phyloP scores from a whole-genome alignment of 768 basidiomycete species.

The Hebeloma cylindrosporum region DNA sequence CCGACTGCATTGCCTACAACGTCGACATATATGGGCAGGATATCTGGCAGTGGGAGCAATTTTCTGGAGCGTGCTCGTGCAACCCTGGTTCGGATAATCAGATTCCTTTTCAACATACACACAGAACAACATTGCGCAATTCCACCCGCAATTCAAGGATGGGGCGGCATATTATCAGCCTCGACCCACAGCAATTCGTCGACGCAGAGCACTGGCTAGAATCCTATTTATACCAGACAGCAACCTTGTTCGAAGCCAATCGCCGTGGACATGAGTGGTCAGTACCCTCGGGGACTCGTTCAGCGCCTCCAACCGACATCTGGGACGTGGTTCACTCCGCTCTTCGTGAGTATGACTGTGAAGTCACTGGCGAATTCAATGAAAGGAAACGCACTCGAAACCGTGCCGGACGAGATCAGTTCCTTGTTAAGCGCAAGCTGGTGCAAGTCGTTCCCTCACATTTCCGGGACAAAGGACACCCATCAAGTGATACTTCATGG shows the following conservation, averaged over 20 bases:
- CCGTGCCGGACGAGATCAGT: constrained; percentile 11
- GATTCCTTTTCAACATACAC: constrained; percentile 5
- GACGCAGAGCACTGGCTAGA: constrained; percentile 49
- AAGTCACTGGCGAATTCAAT: constrained; percentile 24
- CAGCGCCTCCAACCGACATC: constrained; percentile 25
- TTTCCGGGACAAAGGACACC: too few relatives aligned
- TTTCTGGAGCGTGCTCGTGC: constrained; percentile 51
- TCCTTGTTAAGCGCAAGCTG: constrained; percentile 11
- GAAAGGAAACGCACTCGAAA: constrained; percentile 8
- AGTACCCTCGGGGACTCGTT: constrained; percentile 3
- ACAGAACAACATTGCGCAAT: constrained; percentile 3
- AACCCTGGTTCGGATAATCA: constrained; percentile 10
- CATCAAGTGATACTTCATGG: too few relatives aligned
- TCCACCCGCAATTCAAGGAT: constrained; percentile 4
- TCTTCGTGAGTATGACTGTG: constrained; percentile 45
- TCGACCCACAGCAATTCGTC: constrained; percentile 32
- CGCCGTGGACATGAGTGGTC: constrained; percentile 13
- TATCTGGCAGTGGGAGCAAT: constrained; percentile 55
- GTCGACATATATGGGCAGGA: constrained; percentile 53
- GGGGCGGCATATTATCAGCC: constrained; percentile 6
- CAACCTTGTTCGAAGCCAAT: constrained; percentile 25
- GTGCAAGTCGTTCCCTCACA: constrained; percentile 14
- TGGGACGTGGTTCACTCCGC: constrained; percentile 44
- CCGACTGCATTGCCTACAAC: constrained; percentile 51
- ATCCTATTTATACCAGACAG: constrained; percentile 40